Base-by-base conservation (phyloP, 139 green algal species). In the Dunaliella primolecta region DNA sequence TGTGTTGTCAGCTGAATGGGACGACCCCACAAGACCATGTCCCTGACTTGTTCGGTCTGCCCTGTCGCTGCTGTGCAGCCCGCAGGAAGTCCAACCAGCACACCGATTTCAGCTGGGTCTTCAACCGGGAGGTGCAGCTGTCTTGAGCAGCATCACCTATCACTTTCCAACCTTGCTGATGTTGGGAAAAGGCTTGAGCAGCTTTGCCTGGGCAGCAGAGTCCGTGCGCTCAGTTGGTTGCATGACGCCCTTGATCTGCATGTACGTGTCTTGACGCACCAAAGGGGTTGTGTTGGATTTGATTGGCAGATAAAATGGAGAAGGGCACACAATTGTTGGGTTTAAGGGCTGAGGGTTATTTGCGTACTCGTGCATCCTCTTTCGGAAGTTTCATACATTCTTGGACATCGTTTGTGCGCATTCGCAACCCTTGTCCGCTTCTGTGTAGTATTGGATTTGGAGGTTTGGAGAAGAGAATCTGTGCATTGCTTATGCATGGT, bases 31-130 rank as follows among this genome's bases (percentile, higher is more conserved):
- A n/a, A n/a, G n/a, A n/a, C n/a, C n/a, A n/a, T n/a, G n/a, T n/a
- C n/a, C n/a, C n/a, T n/a, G n/a, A 81, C 76, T 38, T 55, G 32
- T 81, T 29, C 3, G 32, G 3, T 81, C 27, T 30, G 2, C 76
- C 7, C 27, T 80, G 74, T 21, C 74, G 74, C 27, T 80, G 74
- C 21, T 36, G 80, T 37, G 30, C 31, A 84, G 30, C 90, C 2
- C 92, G 93, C 85, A 94, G 93, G 89, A 85, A 87, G 81, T 98
- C 97, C 92, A 85, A 56, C 21, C 7, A 72, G 1, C 64, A 87
- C 2, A 86, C 90, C 7, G 80, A 89, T 37, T 98, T 99, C 88
- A 94, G 88, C 82, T 99, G 96, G 96, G 92, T 99, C 76, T 98
- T 96, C 89, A 91, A 98, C 92, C 90, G 95, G 15, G 74, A 92